Conservation (phyloP, 1,139 yeast species). For the Diutina scorzettiae region DNA sequence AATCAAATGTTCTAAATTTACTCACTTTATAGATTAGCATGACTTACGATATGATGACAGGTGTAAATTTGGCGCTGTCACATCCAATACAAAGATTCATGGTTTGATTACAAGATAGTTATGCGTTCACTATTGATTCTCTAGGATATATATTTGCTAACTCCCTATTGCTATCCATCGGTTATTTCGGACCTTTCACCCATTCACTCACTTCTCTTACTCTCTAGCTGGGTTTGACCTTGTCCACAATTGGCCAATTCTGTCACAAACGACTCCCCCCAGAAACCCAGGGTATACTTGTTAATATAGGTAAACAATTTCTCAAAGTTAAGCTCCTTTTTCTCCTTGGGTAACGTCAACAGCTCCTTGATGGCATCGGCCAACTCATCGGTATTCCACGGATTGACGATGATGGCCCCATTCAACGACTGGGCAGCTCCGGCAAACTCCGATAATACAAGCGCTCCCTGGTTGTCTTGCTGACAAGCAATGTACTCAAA, state of each 20-base stretch:
- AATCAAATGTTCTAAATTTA: no score
- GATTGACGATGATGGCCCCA: slow-evolving; percentile 88
- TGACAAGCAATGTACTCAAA: slow-evolving; percentile 97
- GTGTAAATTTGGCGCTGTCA: no score
- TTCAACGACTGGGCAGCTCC: slow-evolving; percentile 98
- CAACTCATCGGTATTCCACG: slow-evolving; percentile 96
- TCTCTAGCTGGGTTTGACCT: background rate
- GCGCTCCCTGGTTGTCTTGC: slow-evolving; percentile 70
- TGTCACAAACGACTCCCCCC: slow-evolving; percentile 95
- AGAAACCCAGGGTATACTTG: slow-evolving; percentile 86
- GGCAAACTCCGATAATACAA: slow-evolving; percentile 86
- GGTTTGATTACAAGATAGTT: no score
- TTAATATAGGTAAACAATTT: slow-evolving; percentile 78
- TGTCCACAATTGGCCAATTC: slow-evolving; percentile 49
- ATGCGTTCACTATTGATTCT: no score
- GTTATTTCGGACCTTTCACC: no score
- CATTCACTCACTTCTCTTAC: background rate
- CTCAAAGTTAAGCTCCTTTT: slow-evolving; percentile 63
- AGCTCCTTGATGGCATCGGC: slow-evolving; percentile 81
- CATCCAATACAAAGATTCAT: no score
- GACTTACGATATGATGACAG: no score
- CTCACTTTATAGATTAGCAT: no score
- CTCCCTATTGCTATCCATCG: no score
- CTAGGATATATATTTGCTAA: no score
- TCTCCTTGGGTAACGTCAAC: slow-evolving; percentile 73